A percentile compares a stretch with the other conserved stretches of the same genome.
Conservation (phyloP, 116 monocot genomes). For the Phalaenopsis hybrid region DNA sequence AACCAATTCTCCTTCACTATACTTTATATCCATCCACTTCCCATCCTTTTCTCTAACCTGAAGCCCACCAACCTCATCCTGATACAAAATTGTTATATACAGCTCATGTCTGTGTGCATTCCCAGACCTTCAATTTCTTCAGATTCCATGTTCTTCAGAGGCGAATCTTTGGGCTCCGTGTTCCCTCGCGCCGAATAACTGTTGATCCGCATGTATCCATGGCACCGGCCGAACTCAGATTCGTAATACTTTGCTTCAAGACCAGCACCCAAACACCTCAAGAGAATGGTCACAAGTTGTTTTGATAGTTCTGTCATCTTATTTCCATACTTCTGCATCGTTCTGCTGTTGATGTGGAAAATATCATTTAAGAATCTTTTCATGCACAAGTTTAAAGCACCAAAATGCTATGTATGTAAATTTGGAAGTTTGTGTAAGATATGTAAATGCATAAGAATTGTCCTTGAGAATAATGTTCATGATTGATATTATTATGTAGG, state of each 20-base stretch:
- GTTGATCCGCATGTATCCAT: conserved; percentile 47
- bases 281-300: conserved; percentile 19
- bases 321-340: conserved; percentile 27
- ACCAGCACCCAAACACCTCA: conserved; percentile 28
- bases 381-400: no score
- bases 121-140: conserved; percentile 39
- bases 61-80: conserved; percentile 42
- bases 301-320: conserved; percentile 37
- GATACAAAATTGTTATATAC: conserved; percentile 34
- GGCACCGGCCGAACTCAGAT: conserved; percentile 31
- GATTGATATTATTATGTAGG: no score
- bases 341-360: conserved; percentile 11
- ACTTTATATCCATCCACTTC: conserved; percentile 27
- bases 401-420: no score
- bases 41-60: conserved; percentile 34
- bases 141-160: not conserved
- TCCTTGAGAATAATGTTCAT: no score
- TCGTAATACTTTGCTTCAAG: conserved; percentile 19
- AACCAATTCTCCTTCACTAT: conserved; percentile 21
- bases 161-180: not conserved
- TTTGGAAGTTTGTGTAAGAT: no score
- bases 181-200: conserved; percentile 11
- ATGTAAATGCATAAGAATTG: no score
- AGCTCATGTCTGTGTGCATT: conserved; percentile 63
- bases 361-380: not conserved